phyloP scores from a whole-genome alignment of 306 rosid species.

The Trifolium pratense region DNA sequence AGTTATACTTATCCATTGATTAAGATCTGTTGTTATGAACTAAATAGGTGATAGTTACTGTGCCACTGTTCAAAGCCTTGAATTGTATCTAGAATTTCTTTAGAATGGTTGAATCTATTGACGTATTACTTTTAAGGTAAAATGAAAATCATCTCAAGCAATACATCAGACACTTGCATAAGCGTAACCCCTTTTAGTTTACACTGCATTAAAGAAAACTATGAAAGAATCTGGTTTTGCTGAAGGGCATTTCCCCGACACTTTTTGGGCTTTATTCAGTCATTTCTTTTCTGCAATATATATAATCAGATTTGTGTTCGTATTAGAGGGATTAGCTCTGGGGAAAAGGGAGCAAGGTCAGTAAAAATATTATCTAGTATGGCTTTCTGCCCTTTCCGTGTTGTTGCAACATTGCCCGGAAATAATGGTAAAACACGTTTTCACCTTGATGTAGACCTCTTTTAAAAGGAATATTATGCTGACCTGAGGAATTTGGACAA shows the following conservation, averaged over 20 bases:
- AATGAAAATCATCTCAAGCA: slow-evolving; percentile 19
- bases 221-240: slow-evolving; percentile 15
- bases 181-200: background rate
- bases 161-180: background rate
- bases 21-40: slow-evolving; percentile 17
- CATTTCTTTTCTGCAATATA: slow-evolving; percentile 26
- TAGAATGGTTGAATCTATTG: slow-evolving; percentile 24
- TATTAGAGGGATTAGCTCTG: background rate
- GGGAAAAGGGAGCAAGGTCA: background rate
- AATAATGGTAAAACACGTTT: background rate
- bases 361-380: slow-evolving; percentile 27
- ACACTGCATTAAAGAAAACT: background rate
- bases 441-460: slow-evolving; percentile 9
- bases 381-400: slow-evolving; percentile 14
- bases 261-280: slow-evolving; percentile 14
- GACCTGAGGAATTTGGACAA: slow-evolving; percentile 15
- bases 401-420: slow-evolving; percentile 9
- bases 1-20: slow-evolving; percentile 22
- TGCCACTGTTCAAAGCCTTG: slow-evolving; percentile 11
- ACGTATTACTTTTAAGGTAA: background rate
- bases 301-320: slow-evolving; percentile 11
- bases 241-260: slow-evolving; percentile 1
- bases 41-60: slow-evolving; percentile 16
- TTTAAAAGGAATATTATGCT: slow-evolving; percentile 8
- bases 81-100: slow-evolving; percentile 20